Conservation (phyloP, 108 stramenopile species). For the Pseudonitzschia multistriata region DNA sequence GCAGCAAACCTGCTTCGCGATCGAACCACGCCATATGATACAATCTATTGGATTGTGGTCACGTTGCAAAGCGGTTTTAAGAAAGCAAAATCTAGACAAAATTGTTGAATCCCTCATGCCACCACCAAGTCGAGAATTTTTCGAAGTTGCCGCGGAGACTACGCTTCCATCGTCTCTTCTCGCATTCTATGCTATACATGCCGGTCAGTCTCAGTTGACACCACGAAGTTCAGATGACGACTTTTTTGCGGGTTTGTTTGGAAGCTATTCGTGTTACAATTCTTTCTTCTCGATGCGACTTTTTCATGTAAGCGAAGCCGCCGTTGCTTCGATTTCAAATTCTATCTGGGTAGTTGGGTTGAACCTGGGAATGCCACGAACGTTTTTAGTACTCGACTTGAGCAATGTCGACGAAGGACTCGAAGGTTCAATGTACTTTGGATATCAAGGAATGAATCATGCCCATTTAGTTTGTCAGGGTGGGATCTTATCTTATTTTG, state of each 20-base stretch:
- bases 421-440: constrained; percentile 2
- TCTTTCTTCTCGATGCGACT: constrained; percentile 20
- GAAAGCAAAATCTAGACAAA: not conserved
- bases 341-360: not conserved
- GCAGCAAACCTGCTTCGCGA: not conserved
- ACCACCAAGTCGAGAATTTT: constrained; percentile 4
- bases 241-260: constrained; percentile 18
- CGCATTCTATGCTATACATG: constrained; percentile 22
- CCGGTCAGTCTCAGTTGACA: constrained; percentile 11
- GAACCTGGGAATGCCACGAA: constrained; percentile 7
- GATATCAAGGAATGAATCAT: not conserved
- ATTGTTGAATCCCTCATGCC: constrained; percentile 11
- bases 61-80: constrained; percentile 10
- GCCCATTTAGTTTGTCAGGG: constrained; percentile 2
- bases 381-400: not conserved
- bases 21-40: constrained; percentile 10
- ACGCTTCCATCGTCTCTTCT: constrained; percentile 17
- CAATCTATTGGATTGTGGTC: constrained; percentile 3
- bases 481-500: constrained; percentile 18
- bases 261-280: constrained; percentile 24
- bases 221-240: constrained; percentile 8
- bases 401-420: not conserved
- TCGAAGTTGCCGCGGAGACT: not conserved
- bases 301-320: constrained; percentile 10
- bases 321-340: not conserved